phyloP scores from a whole-genome alignment of 345 rosid species.

The Rubroshorea leprosula region DNA sequence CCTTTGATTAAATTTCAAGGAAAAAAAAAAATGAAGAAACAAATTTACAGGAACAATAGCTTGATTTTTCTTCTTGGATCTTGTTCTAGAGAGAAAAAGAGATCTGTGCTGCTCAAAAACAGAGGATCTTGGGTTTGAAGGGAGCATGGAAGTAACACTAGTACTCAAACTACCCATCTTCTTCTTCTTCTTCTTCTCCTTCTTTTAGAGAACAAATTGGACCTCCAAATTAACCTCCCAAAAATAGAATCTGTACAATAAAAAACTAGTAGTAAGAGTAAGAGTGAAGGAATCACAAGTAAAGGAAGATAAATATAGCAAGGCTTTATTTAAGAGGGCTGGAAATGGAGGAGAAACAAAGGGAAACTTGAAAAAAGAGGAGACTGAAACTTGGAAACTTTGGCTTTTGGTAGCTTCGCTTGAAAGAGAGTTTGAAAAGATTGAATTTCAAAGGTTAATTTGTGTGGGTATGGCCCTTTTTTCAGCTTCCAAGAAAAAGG shows the following conservation, averaged over 20 bases:
- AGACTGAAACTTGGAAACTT: slow-evolving; percentile 9
- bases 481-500: neutral
- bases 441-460: slow-evolving; percentile 2
- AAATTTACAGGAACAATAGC: slow-evolving; percentile 47
- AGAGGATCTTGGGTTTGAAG: slow-evolving; percentile 40
- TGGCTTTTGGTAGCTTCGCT: too few species aligned
- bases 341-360: neutral
- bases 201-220: too few species aligned
- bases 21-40: neutral
- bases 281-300: too few species aligned
- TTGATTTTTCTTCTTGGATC: slow-evolving; percentile 36
- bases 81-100: slow-evolving; percentile 36
- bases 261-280: too few species aligned
- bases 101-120: too few species aligned
- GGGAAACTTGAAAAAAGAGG: slow-evolving; percentile 10
- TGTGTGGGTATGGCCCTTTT: neutral
- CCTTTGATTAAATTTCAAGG: too few species aligned
- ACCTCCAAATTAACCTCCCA: neutral
- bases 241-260: neutral
- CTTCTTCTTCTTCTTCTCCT: too few species aligned
- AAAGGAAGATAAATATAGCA: too few species aligned
- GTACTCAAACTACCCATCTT: slow-evolving; percentile 45
- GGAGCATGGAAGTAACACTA: slow-evolving; percentile 32
- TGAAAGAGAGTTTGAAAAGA: neutral
- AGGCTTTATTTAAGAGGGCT: neutral